These are phyloP conservation scores for Aspergillus incahuasiensis DNA, from an alignment of 495 filamentous ascomycete genomes.

Conservation along the genomic window DNA sequence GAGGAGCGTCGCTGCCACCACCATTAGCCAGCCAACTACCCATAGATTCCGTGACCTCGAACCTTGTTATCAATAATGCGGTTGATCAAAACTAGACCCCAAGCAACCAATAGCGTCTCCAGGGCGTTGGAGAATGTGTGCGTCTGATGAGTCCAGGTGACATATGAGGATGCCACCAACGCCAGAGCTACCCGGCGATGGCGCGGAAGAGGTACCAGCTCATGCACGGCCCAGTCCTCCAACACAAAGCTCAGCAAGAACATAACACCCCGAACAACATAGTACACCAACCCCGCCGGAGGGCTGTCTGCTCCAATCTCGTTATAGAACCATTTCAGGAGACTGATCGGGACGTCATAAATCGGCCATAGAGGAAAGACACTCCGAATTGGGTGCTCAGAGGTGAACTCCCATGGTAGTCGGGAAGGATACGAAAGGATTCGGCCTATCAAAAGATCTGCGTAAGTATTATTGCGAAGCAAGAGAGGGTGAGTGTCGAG, in stretches of 20 bases:
- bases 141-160: constrained; percentile 98
- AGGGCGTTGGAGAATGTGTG: constrained; percentile 98
- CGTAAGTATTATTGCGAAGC: constrained; percentile 10
- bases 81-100: constrained; percentile 85
- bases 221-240: constrained; percentile 95
- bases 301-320: constrained; percentile 50
- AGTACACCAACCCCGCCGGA: constrained; percentile 76
- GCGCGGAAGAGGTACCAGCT: constrained; percentile 70
- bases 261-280: constrained; percentile 80
- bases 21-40: constrained; percentile 16
- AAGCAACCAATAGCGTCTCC: constrained; percentile 85
- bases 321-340: constrained; percentile 82
- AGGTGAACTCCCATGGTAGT: constrained; percentile 93
- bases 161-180: constrained; percentile 89
- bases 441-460: constrained; percentile 59
- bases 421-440: constrained; percentile 84
- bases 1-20: constrained; percentile 62
- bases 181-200: constrained; percentile 69
- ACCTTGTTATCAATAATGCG: constrained; percentile 77
- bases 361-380: constrained; percentile 93
- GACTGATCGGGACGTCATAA: constrained; percentile 87
- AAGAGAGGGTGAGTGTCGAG: neutral
- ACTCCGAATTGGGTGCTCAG: constrained; percentile 79
- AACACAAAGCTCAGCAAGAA: constrained; percentile 91
- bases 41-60: constrained; percentile 9